Percentiles rank a stretch among this genome's conserved stretches.
Conservation (phyloP, 192 early-diverging fungal genomes). For the Coemansia sp. region DNA sequence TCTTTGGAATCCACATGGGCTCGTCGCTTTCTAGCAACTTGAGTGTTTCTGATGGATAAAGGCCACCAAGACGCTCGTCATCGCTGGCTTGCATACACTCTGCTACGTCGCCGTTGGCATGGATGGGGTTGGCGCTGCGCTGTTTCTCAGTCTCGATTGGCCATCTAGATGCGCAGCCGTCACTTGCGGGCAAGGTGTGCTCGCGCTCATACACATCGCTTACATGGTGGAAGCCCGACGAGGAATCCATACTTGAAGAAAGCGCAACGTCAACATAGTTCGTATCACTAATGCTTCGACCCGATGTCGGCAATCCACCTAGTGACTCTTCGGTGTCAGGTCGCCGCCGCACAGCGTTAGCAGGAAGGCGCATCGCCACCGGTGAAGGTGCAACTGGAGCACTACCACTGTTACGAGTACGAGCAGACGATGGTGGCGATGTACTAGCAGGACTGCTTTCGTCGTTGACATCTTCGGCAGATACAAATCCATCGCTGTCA, state of each 20-base stretch:
- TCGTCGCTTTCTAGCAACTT: constrained; percentile 62
- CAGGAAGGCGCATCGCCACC: constrained; percentile 33
- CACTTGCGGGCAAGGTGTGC: neutral
- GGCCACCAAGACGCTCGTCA: constrained; percentile 54
- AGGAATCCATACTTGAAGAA: constrained; percentile 51
- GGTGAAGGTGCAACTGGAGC: constrained; percentile 2
- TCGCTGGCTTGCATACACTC: constrained; percentile 23
- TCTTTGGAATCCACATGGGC: constrained; percentile 69
- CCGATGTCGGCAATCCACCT: neutral
- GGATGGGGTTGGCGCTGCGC: neutral
- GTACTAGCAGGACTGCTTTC: neutral
- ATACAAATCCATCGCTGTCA: constrained; percentile 57
- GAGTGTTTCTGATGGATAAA: constrained; percentile 51
- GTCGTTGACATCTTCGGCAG: constrained; percentile 46
- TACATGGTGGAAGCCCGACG: constrained; percentile 53
- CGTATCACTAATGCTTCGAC: constrained; percentile 12
- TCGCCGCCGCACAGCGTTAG: constrained; percentile 27
- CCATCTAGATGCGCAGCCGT: neutral
- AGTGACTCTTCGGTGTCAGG: neutral
- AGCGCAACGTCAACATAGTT: constrained; percentile 49
- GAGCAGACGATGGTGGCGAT: neutral
- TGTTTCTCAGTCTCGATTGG: constrained; percentile 3
- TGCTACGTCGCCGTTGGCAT: neutral
- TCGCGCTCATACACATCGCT: constrained; percentile 45
- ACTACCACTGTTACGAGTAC: neutral